phyloP scores from a whole-genome alignment of 805 yeast species.

The Candida methanosorbosa region DNA sequence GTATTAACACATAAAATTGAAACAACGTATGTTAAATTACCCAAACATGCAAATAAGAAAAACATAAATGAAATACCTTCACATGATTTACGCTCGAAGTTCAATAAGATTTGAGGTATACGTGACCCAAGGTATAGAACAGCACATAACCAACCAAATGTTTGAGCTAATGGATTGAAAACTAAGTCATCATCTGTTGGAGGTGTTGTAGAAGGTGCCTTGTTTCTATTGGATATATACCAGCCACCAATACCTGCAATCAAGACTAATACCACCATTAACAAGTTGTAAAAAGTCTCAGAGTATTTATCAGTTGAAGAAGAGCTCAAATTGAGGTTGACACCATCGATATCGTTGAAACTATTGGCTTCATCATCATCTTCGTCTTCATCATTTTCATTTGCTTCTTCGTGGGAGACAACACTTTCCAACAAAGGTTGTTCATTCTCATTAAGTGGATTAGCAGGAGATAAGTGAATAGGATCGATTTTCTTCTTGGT shows the following conservation, averaged over 20 bases:
- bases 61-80: conserved; percentile 93
- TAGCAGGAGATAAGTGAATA: conserved; percentile 81
- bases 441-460: conserved; percentile 67
- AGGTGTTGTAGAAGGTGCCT: conserved; percentile 25
- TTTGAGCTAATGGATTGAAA: conserved; percentile 73
- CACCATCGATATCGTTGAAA: conserved; percentile 24
- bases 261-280: conserved; percentile 61
- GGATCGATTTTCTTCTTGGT: conserved; percentile 47
- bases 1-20: conserved; percentile 73
- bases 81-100: conserved; percentile 81
- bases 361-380: conserved; percentile 18
- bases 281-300: conserved; percentile 23
- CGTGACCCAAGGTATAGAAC: conserved; percentile 76
- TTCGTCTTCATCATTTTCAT: conserved; percentile 20
- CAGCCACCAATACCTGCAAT: conserved; percentile 83
- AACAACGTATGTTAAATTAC: conserved; percentile 84
- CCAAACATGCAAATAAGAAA: conserved; percentile 90
- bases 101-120: conserved; percentile 83
- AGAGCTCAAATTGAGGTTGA: conserved; percentile 11
- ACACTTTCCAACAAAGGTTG: conserved; percentile 52
- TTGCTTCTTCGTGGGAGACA: conserved; percentile 30
- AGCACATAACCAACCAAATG: conserved; percentile 81
- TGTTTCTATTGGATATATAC: conserved; percentile 54
- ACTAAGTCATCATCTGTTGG: conserved; percentile 35
- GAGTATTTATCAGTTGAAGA: conserved; percentile 8